Percentiles rank a stretch among this genome's conserved stretches.
Conservation (phyloP, 176 grass and related monocot species). For the Zoysia pacifica region DNA sequence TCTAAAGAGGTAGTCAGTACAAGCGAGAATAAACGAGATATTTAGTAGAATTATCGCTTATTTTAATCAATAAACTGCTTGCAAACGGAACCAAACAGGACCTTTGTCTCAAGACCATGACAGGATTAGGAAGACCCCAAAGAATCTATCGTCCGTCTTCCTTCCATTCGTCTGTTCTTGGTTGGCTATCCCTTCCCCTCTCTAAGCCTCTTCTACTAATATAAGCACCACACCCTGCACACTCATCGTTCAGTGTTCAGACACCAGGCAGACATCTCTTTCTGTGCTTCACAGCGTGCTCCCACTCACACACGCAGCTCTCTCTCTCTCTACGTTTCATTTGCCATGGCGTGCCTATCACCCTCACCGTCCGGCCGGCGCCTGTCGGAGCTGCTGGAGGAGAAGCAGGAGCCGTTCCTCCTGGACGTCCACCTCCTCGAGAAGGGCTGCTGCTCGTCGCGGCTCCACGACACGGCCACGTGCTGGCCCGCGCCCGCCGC, state of each 20-base stretch:
- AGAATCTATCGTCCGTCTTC: no score
- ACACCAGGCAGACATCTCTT: neutral
- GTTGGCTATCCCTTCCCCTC: neutral
- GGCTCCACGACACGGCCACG: slow-evolving; percentile 45
- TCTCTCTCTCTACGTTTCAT: neutral
- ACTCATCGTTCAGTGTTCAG: neutral
- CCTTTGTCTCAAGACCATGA: no score
- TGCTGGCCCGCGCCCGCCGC: slow-evolving; percentile 60
- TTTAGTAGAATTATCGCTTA: no score
- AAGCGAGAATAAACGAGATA: no score
- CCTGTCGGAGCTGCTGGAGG: slow-evolving; percentile 79
- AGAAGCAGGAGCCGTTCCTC: slow-evolving; percentile 86
- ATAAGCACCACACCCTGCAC: slow-evolving; percentile 36
- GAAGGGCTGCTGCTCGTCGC: slow-evolving; percentile 52
- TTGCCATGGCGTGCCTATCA: slow-evolving; percentile 52
- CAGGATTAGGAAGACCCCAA: no score
- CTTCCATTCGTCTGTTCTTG: neutral
- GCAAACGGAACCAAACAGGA: no score
- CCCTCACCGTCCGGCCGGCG: slow-evolving; percentile 52
- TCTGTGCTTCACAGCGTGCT: neutral
- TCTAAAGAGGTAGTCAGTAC: no score
- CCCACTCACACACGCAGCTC: neutral
- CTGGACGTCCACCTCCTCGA: slow-evolving; percentile 82
- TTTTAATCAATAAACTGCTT: no score
- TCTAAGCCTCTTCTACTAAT: neutral